phyloP scores from a whole-genome alignment of 140 eudicot genomes.

The Ambrosia hybrid region DNA sequence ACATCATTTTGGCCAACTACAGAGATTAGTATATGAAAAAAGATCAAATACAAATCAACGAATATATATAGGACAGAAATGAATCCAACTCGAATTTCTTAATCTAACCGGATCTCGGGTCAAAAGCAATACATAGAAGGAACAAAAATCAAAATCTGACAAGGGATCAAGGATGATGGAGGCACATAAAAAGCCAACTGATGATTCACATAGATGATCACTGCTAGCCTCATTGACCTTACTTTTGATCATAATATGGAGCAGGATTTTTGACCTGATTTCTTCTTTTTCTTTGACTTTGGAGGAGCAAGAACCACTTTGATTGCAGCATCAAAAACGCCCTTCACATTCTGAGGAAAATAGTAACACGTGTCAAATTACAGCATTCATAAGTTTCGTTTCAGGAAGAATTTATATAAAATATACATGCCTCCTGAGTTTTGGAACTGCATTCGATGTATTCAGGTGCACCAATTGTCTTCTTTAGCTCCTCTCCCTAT shows the following conservation, averaged over 20 bases:
- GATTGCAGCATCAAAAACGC: constrained; percentile 89
- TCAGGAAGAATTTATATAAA: constrained; percentile 13
- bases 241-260: constrained; percentile 51
- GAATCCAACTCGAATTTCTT: constrained; percentile 34
- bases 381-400: background rate
- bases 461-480: constrained; percentile 83
- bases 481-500: constrained; percentile 93
- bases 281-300: constrained; percentile 84
- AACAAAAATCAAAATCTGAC: constrained; percentile 28
- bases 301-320: constrained; percentile 95
- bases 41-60: constrained; percentile 35
- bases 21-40: constrained; percentile 32
- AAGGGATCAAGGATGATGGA: constrained; percentile 29
- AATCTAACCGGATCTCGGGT: constrained; percentile 39
- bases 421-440: constrained; percentile 73
- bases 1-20: constrained; percentile 24
- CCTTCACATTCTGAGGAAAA: constrained; percentile 75
- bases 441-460: constrained; percentile 93
- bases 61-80: constrained; percentile 36
- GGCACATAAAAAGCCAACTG: constrained; percentile 33
- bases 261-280: constrained; percentile 85
- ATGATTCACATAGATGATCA: constrained; percentile 30
- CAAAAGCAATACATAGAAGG: constrained; percentile 32
- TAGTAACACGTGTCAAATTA: background rate
- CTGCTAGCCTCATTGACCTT: constrained; percentile 21